These are phyloP conservation scores for Iberis amara DNA, from an alignment of 441 rosid species.

Conservation along the genomic window DNA sequence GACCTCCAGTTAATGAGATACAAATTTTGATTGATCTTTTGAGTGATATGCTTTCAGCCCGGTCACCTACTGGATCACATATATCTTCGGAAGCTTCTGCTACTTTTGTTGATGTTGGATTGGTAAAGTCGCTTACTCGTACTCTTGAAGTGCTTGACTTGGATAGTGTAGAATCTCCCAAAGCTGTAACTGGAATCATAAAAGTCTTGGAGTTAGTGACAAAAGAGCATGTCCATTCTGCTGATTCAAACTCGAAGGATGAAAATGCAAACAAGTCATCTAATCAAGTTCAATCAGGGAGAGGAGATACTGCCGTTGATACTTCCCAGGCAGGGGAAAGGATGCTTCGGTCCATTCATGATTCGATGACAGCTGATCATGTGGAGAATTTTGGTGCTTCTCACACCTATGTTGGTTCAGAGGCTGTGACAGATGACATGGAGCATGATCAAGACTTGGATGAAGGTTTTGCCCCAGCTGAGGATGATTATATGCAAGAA, in stretches of 20 bases:
- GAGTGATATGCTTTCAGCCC: slow-evolving; percentile 85
- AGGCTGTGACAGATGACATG: slow-evolving; percentile 92
- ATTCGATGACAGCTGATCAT: slow-evolving; percentile 50
- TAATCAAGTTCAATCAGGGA: slow-evolving; percentile 47
- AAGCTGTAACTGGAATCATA: slow-evolving; percentile 73
- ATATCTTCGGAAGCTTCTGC: slow-evolving; percentile 90
- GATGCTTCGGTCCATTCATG: slow-evolving; percentile 54
- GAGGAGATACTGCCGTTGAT: slow-evolving; percentile 55
- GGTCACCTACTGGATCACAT: slow-evolving; percentile 78
- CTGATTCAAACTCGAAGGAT: slow-evolving; percentile 55
- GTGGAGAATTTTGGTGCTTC: slow-evolving; percentile 49
- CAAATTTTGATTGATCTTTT: slow-evolving; percentile 74
- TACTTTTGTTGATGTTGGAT: slow-evolving; percentile 85
- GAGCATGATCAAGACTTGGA: slow-evolving; percentile 94
- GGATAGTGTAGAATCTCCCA: slow-evolving; percentile 82
- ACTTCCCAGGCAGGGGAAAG: slow-evolving; percentile 52
- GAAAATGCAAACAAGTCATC: slow-evolving; percentile 58
- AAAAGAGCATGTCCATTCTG: slow-evolving; percentile 81
- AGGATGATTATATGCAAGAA: slow-evolving; percentile 92
- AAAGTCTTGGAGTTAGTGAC: slow-evolving; percentile 93
- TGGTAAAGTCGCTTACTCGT: slow-evolving; percentile 69
- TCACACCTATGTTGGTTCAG: slow-evolving; percentile 63
- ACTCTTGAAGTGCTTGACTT: slow-evolving; percentile 89
- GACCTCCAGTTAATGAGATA: slow-evolving; percentile 60
- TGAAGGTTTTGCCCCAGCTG: slow-evolving; percentile 68